Evolutionary conservation across 2,329 filamentous ascomycete genomes (phyloP).

Genomic region (Bimuria novae-zelandiae): DNA sequence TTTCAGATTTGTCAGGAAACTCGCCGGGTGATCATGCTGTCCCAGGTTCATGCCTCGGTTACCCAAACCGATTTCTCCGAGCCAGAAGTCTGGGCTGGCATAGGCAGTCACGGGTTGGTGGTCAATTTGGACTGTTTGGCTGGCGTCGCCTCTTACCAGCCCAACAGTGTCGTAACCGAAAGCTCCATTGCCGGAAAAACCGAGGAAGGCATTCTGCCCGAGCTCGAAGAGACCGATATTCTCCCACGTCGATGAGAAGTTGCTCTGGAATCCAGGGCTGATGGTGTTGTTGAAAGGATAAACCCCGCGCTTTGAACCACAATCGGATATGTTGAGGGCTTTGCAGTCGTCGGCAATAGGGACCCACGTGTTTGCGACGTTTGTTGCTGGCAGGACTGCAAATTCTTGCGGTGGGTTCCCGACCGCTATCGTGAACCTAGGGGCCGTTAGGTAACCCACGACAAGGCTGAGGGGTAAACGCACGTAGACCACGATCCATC

Average conservation of each 20-base stretch:
- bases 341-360: slow-evolving; percentile 21
- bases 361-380: slow-evolving; percentile 18
- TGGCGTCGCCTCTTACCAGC: slow-evolving; percentile 11
- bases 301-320: slow-evolving; percentile 17
- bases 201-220: slow-evolving; percentile 10
- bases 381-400: slow-evolving; percentile 29
- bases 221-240: slow-evolving; percentile 21
- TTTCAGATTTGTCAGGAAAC: slow-evolving; percentile 15
- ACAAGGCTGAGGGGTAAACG: background rate
- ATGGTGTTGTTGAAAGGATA: slow-evolving; percentile 6
- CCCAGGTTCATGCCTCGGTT: slow-evolving; percentile 54
- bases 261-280: slow-evolving; percentile 17
- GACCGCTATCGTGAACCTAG: slow-evolving; percentile 26
- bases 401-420: slow-evolving; percentile 35
- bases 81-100: slow-evolving; percentile 18
- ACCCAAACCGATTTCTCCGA: slow-evolving; percentile 46
- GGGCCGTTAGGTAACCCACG: background rate
- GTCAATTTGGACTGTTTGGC: slow-evolving; percentile 15
- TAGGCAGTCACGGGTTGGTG: slow-evolving; percentile 18
- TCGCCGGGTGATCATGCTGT: slow-evolving; percentile 21
- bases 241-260: slow-evolving; percentile 19
- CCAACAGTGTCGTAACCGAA: slow-evolving; percentile 24
- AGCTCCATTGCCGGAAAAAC: slow-evolving; percentile 18
- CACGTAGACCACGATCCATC: slow-evolving; percentile 29
- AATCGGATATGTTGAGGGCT: slow-evolving; percentile 4